Evolutionary conservation across 2,329 filamentous ascomycete genomes (phyloP), one percentile per base, ranked within the genome.

Genomic region (Neonectria coccinea): DNA sequence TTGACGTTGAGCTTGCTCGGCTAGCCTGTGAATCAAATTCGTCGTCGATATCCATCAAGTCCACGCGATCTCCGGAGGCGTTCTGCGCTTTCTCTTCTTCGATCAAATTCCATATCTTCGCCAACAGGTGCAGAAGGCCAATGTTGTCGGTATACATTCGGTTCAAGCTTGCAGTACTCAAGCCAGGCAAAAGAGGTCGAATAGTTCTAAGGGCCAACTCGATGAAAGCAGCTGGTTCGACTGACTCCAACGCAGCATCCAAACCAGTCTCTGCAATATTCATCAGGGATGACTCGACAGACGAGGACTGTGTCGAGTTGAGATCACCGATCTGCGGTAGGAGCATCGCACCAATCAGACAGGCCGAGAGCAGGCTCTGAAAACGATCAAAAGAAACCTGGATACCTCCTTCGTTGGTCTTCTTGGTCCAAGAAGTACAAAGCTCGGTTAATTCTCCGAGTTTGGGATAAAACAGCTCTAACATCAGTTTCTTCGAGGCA

Each of bases 1-100:
- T 80, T 31, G 80, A 75, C 1, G 74, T 65, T 16, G 77, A 74
- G 53, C 80, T 82, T 27, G 75, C 79, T 25, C 82, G 82, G 66
- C 84, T 89, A 56, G 81, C 81, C 68, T 91, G 88, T 0, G 88
- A 88, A 44, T 88, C 86, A 59, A 91, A 89, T 2, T 86, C 86
- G 12, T 86, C 83, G 70, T 93, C 91, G 5, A 93, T 73, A 59
- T 92, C 89, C 88, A 92, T 91, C 6, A 83, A 74, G 68, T 90
- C 88, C 2, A 79, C 68, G 10, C 82, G 78, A 4, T 81, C 50
- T 71, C 74, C 50, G 79, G 70, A 33, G 70, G 70, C 22, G 64
- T 69, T 2, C 76, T 55, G 70, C 14, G 64, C 31, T 4, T 67
- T 63, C 45, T 65, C 69, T 11, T 67, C 59, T 20, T 75, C 69